Conservation (phyloP, 345 rosid genomes). For the Citrus cavaleriei region DNA sequence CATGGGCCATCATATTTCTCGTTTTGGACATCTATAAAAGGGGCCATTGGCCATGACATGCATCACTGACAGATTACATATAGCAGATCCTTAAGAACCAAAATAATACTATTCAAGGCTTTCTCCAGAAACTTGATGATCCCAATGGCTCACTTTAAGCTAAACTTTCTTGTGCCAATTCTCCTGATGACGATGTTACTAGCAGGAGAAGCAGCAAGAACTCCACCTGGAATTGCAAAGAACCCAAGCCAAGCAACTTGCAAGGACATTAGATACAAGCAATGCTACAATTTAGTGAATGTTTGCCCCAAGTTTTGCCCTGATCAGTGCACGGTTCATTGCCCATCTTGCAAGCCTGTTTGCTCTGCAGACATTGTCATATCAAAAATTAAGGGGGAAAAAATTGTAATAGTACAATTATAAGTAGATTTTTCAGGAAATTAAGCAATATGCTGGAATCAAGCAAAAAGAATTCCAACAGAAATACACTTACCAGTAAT, state of each 20-base stretch:
- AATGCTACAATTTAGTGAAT: constrained; percentile 41
- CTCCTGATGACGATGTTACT: constrained; percentile 31
- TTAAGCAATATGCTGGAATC: constrained; percentile 14
- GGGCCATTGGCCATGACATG: background rate
- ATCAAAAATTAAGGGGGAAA: background rate
- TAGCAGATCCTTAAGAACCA: background rate
- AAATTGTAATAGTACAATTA: background rate
- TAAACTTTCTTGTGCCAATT: constrained; percentile 15
- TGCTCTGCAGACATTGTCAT: constrained; percentile 9
- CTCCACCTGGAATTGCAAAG: constrained; percentile 54
- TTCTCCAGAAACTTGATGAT: background rate
- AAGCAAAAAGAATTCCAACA: too few relatives aligned
- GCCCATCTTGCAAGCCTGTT: constrained; percentile 51
- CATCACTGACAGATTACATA: background rate
- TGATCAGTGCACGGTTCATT: constrained; percentile 40
- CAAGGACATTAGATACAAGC: constrained; percentile 38
- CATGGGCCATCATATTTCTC: background rate
- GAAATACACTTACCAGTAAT: too few relatives aligned
- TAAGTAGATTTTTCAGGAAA: too few relatives aligned
- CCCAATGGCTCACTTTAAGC: constrained; percentile 20
- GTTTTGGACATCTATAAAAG: constrained; percentile 15
- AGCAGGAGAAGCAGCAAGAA: constrained; percentile 24
- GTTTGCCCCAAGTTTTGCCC: constrained; percentile 62
- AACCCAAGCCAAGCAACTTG: constrained; percentile 49
- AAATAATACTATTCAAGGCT: too few relatives aligned